Conservation (phyloP, 2,329 filamentous ascomycete species). For the Cladosporium cucumerinum region DNA sequence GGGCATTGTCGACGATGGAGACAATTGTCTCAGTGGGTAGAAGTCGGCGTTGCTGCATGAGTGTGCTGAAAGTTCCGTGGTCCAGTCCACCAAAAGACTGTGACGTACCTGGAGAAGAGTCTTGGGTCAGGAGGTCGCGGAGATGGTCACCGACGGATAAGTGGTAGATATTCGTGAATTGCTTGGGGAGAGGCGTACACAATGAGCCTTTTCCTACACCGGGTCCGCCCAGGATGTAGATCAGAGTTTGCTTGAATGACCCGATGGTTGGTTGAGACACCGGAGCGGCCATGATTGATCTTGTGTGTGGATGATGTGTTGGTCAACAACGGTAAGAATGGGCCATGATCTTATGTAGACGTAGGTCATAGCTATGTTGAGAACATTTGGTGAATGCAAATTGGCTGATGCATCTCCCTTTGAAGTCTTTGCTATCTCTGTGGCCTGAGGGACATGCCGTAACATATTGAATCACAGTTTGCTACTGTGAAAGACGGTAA, state of each 20-base stretch:
- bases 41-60: slow-evolving; percentile 6
- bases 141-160: slow-evolving; percentile 33
- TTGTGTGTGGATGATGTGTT: neutral
- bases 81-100: slow-evolving; percentile 2
- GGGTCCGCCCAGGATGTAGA: slow-evolving; percentile 28
- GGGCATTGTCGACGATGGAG: slow-evolving; percentile 14
- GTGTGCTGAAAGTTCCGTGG: slow-evolving; percentile 5
- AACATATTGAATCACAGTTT: neutral
- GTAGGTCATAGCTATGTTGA: too few species aligned
- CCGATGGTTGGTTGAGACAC: neutral
- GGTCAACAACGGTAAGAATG: neutral
- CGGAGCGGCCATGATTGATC: too few species aligned
- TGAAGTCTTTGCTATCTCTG: neutral
- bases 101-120: neutral
- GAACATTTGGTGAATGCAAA: neutral
- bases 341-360: neutral
- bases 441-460: neutral
- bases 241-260: neutral
- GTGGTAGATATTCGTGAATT: slow-evolving; percentile 24
- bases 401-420: neutral
- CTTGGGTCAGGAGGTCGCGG: slow-evolving; percentile 11
- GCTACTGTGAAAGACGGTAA: too few species aligned
- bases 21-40: slow-evolving; percentile 14
- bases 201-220: slow-evolving; percentile 37
- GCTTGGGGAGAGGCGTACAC: slow-evolving; percentile 24